Evolutionary conservation across 2,329 filamentous ascomycete species (phyloP), one percentile per base, ranked within the genome.

Genomic region (Epichloe bromicola): DNA sequence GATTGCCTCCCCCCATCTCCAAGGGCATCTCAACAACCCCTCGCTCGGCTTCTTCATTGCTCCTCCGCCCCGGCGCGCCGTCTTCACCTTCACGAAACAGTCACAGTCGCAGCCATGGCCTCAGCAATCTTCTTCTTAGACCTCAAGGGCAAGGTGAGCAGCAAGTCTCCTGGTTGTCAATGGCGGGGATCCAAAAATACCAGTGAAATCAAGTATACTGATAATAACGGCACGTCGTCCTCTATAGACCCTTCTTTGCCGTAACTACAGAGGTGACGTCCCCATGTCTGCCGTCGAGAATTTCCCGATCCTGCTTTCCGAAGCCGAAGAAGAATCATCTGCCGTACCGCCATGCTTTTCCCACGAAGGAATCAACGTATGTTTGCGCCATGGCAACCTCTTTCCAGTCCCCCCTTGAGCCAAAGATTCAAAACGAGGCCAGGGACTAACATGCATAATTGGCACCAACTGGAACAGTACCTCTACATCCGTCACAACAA

Each of bases 401-500:
- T 30, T n/a, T 5, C n/a, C n/a, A n/a, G 19, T 11, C 17, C 33
- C 23, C 38, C n/a, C 8, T 34, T 19, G 3, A 30, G 5, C 15
- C 11, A 42, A 49, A 2, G 15, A 23, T 26, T 30, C 11, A n/a
- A 38, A 14, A 5, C 15, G 19, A 17, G 7, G 7, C 15, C n/a
- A n/a, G 34, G 14, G 4, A 17, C 37, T 42, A 15, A 48, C 17
- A 19, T 55, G 56, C 42, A 59, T 2, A 33, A 33, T 30, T 38
- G 34, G 43, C n/a, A 15, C 46, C 46, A 49, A 43, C 49, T 23
- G 20, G 48, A 50, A 49, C 50, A 94, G 87, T 98, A 97, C 70
- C 87, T 98, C 65, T 98, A 98, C 73, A 98, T 98, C 70, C 85
- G 91, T 64, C 93, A 98, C 72, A 97, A 95, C 74, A 98, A 98